These are phyloP conservation scores for Cyberlindnera amylophila DNA, from an alignment of 805 yeast genomes.

Conservation along the genomic window DNA sequence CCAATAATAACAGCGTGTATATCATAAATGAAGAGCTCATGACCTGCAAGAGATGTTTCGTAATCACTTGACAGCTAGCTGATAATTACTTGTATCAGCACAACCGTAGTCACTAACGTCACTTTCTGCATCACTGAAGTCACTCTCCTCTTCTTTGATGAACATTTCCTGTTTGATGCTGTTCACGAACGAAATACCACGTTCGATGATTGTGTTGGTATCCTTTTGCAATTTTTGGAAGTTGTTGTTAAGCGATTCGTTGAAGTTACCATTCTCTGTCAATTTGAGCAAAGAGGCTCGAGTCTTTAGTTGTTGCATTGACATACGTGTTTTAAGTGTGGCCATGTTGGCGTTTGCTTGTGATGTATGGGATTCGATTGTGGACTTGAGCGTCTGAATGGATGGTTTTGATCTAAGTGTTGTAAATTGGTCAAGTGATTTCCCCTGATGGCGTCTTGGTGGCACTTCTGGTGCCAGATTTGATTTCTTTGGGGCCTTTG, in stretches of 20 bases:
- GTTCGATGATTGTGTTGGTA: conserved; percentile 20
- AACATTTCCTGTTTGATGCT: conserved; percentile 30
- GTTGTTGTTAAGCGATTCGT: conserved; percentile 15
- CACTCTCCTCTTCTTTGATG: conserved; percentile 29
- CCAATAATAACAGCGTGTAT: too few species aligned
- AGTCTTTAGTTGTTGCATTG: conserved; percentile 18
- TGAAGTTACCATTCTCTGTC: conserved; percentile 8
- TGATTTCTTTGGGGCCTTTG: not conserved
- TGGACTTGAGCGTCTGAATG: conserved; percentile 11
- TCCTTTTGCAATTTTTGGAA: conserved; percentile 25
- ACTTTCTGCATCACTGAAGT: conserved; percentile 10
- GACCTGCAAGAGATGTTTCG: not conserved
- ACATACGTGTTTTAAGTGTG: conserved; percentile 22
- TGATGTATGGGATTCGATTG: conserved; percentile 4
- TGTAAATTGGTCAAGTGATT: conserved; percentile 4
- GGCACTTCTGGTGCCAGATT: conserved; percentile 3
- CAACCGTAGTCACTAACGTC: conserved; percentile 22
- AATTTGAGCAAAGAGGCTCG: conserved; percentile 8
- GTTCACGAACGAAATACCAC: conserved; percentile 21
- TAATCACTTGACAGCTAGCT: conserved; percentile 25
- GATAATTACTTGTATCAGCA: conserved; percentile 27
- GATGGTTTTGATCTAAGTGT: conserved; percentile 15
- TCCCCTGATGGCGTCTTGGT: conserved; percentile 8
- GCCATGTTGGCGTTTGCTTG: conserved; percentile 17
- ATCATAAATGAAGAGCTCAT: not conserved